Base-by-base conservation (phyloP, 208 protist species). In the Porcisia hertigi region DNA sequence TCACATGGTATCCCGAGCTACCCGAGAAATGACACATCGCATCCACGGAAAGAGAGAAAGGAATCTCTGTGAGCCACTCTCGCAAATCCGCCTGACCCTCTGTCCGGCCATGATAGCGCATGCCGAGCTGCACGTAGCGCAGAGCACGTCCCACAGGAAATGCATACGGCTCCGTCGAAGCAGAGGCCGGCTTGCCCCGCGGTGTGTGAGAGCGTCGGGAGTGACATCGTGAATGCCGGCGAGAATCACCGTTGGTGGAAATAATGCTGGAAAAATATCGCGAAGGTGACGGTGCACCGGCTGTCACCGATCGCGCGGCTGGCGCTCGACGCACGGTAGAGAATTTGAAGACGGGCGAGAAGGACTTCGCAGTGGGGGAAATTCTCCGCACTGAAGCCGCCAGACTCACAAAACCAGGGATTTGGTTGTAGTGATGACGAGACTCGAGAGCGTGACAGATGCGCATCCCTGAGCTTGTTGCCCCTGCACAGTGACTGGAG, bases 131-230 rank as follows among this genome's bases (percentile, higher is more conserved):
- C 5, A 89, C n/a, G 69, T 82, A 84, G 12, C 77, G 76, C 67
- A 89, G 72, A 30, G 81, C 84, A 39, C 85, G 84, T 0, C 70
- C 73, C 2, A 82, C 49, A 2, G 88, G 88, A 65, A 92, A 88
- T 34, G 18, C 20, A 41, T 88, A 91, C 2, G 67, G 30, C 34
- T 36, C 67, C 67, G 67, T 49, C 4, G 62, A 34, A 49, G 2
- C 62, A 18, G 62, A 66, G 39, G 39, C 39, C 1, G 5, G 6
- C 7, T 18, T 30, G 39, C 5, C 39, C 1, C 12, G 62, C 0
- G 39, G 39, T 6, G 9, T n/a, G 7, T 43, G 47, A 23, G 62
- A 23, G n/a, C 62, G 18, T 47, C 12, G 65, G 14, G 3, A 25
- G 23, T 23, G 14, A 67, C 20, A 8, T 20, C 9, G 2, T 59